Base-by-base conservation (phyloP, 2,329 filamentous ascomycete species). In the Rhynchosporium graminicola region DNA sequence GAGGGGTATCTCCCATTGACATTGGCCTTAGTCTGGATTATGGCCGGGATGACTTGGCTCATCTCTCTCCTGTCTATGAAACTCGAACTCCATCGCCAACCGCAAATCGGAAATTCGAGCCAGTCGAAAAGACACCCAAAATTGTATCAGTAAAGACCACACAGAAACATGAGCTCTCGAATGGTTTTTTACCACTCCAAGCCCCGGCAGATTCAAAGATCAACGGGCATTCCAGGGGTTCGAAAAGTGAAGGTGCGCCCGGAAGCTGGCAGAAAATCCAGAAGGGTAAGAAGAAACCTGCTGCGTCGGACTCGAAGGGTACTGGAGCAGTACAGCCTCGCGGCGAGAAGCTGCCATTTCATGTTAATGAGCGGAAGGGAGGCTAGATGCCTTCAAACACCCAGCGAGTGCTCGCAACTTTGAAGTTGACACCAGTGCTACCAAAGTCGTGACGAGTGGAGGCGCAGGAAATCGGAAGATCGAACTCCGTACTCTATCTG, bases 11-110 rank as follows among this genome's bases (percentile, higher is more conserved):
- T 29, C 71, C 70, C 31, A 63, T 74, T 10, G 73, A 74, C 58
- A 72, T 73, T 63, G 69, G 70, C 15, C 50, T 61, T 4, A 60
- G 70, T 28, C 66, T 70, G 29, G 62, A 64, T 38, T 70, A 74
- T 4, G 60, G 45, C 38, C 70, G 70, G 33, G 72, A 73, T 36
- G 72, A 73, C 20, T 43, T 68, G 8, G 60, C 70, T 26, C 82
- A 81, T 67, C 79, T 93, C 2, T 92, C 90, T 0, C 90, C 90
- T 0, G 89, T 92, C 0, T 89, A 88, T 59, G 90, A 92, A 76
- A 83, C 84, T 5, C 81, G 83, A n/a, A 89, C 87, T 0, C 87
- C 89, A 2, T 91, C 89, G 1, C 88, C 89, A 1, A 88, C 82
- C 3, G 78, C 82, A 12, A 77, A 78, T 60, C 80, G 87, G 60